These are phyloP conservation scores for Hygrocybe coccinea DNA, from an alignment of 768 basidiomycete species.

Conservation along the genomic window DNA sequence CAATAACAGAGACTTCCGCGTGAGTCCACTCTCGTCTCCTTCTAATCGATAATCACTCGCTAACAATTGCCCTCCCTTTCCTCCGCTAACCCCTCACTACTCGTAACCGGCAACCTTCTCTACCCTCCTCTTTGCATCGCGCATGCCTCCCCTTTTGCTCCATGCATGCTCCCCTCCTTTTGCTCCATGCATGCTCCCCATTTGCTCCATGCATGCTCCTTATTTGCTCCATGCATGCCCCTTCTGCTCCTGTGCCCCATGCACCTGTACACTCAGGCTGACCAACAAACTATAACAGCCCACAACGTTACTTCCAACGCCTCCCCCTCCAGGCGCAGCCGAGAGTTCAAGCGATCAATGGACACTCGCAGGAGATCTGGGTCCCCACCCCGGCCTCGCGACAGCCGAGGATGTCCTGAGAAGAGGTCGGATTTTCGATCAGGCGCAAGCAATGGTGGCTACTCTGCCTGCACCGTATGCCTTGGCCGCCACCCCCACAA, in stretches of 20 bases:
- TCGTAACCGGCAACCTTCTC: background rate
- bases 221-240: background rate
- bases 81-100: background rate
- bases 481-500: too few species aligned
- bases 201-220: background rate
- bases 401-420: background rate
- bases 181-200: background rate
- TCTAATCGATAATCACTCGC: background rate
- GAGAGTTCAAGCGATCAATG: background rate
- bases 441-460: background rate
- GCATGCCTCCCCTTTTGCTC: background rate
- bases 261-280: too few species aligned
- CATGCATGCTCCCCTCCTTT: background rate
- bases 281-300: too few species aligned
- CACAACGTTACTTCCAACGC: too few species aligned
- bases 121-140: background rate
- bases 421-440: slow-evolving; percentile 2
- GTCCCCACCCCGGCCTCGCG: background rate
- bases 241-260: too few species aligned
- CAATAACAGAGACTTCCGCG: background rate
- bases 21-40: background rate
- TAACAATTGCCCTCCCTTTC: background rate
- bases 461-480: slow-evolving; percentile 31
- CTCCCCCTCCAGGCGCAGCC: too few species aligned
- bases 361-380: background rate